Evolutionary conservation across 768 basidiomycete species (phyloP), one percentile per base, ranked within the genome.

Genomic region (Tricholoma sp.): DNA sequence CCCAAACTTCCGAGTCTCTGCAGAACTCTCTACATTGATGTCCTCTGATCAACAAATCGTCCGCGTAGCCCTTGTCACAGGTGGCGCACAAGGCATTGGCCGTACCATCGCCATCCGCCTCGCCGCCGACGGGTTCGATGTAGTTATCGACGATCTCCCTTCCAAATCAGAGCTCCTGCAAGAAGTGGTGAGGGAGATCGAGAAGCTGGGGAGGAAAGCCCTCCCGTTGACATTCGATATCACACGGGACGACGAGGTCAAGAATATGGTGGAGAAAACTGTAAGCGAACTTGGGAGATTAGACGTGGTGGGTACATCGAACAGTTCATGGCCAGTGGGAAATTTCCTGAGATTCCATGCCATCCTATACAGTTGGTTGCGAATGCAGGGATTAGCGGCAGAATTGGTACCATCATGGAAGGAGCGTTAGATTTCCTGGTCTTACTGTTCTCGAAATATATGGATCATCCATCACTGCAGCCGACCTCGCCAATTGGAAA

Each of bases 351-450:
- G 15, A 11, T 13, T 29, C 7, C 15, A 13, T 28, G 1, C 1
- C 0, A 4, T 29, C 4, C 7, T 45, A 28, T 4, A 7, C 56
- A 75, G 74, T 74, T 78, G 74, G 70, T 80, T 2, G 77, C 78
- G 4, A 80, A 80, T 63, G 78, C 77, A 5, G 77, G 77, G 1
- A 68, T 75, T 47, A 50, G 57, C 44, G 29, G 50, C 20, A 15
- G 50, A 4, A 10, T 57, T 2, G 57, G 57, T 33, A 47, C 59
- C 5, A 50, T 70, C 45, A 15, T 63, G 10, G 66, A 69, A 13
- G 57, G 67, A 66, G 57, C 42, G 61, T 44, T 8, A 10, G 20
- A 37, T 12, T 20, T 5, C 15, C 15, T 15, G 13, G 5, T 36
- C 17, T 24, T 17, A 24, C 18, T 17, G 17, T 17, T 6, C 15